These are phyloP conservation scores for Symbiotaphrina buchneri DNA, from an alignment of 495 filamentous ascomycete genomes.

Conservation along the genomic window DNA sequence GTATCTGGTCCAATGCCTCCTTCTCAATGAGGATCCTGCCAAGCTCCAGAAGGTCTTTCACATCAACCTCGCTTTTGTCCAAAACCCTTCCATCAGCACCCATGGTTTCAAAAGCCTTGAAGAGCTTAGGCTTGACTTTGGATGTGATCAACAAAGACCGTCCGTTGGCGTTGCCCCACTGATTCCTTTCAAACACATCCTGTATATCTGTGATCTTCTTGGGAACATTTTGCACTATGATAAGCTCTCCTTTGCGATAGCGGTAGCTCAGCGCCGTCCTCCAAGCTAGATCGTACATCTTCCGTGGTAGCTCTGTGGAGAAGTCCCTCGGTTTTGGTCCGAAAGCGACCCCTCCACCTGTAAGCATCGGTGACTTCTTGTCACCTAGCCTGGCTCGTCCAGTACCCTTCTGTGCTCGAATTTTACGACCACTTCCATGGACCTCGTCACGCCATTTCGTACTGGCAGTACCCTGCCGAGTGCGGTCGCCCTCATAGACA, in stretches of 20 bases:
- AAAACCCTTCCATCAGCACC: conserved; percentile 44
- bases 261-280: conserved; percentile 83
- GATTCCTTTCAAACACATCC: conserved; percentile 42
- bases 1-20: conserved; percentile 49
- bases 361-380: conserved; percentile 60
- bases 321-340: conserved; percentile 85
- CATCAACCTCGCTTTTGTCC: conserved; percentile 56
- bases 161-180: conserved; percentile 46
- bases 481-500: conserved; percentile 75
- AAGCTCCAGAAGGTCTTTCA: conserved; percentile 76
- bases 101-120: conserved; percentile 30
- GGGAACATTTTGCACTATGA: conserved; percentile 55
- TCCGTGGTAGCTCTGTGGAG: conserved; percentile 54
- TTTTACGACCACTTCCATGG: conserved; percentile 54
- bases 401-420: conserved; percentile 65
- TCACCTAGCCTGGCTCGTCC: conserved; percentile 61
- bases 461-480: conserved; percentile 68
- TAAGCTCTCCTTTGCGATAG: conserved; percentile 63
- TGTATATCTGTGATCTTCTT: conserved; percentile 36
- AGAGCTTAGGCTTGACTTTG: conserved; percentile 26
- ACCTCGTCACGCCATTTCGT: conserved; percentile 74
- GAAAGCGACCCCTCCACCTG: conserved; percentile 66
- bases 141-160: conserved; percentile 61
- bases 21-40: conserved; percentile 74
- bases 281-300: conserved; percentile 94